These are phyloP conservation scores for Kodamaea leandrae DNA, from an alignment of 805 yeast genomes.

Conservation along the genomic window DNA sequence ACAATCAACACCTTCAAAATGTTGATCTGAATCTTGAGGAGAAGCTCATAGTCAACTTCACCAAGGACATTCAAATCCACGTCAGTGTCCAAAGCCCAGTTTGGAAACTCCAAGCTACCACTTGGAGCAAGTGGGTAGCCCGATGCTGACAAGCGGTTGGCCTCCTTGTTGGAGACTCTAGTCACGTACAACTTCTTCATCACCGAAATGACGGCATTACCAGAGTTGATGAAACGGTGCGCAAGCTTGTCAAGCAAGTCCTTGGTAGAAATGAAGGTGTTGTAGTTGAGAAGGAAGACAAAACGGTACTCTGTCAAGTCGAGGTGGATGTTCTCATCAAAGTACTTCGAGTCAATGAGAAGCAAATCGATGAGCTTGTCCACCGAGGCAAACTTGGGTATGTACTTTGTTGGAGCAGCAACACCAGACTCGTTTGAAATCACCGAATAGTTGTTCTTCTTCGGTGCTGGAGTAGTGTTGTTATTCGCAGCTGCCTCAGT, in stretches of 20 bases:
- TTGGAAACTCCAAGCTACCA: conserved; percentile 45
- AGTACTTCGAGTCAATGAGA: conserved; percentile 63
- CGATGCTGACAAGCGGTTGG: conserved; percentile 8
- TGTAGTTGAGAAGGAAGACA: conserved; percentile 42
- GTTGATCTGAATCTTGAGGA: conserved; percentile 78
- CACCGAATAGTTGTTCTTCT: conserved; percentile 21
- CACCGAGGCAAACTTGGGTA: conserved; percentile 55
- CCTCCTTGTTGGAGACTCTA: conserved; percentile 12
- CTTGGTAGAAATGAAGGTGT: conserved; percentile 38
- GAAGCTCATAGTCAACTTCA: conserved; percentile 63
- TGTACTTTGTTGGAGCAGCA: conserved; percentile 13
- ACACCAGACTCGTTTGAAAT: conserved; percentile 16
- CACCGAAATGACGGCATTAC: conserved; percentile 44
- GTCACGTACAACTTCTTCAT: conserved; percentile 32
- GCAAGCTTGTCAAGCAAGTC: conserved; percentile 40
- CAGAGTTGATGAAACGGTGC: conserved; percentile 40
- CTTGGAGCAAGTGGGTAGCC: conserved; percentile 9
- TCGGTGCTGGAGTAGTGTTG: conserved; percentile 2
- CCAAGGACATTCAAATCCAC: conserved; percentile 40
- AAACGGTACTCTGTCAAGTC: conserved; percentile 41
- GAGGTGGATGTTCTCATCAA: conserved; percentile 40
- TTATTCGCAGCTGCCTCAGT: neutral
- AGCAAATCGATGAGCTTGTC: conserved; percentile 78
- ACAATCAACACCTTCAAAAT: conserved; percentile 72
- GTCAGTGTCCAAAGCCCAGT: conserved; percentile 50